Percentiles rank a stretch among this genome's conserved stretches.
Conservation (phyloP, 2,329 filamentous ascomycete genomes). For the Catunica adiposa region DNA sequence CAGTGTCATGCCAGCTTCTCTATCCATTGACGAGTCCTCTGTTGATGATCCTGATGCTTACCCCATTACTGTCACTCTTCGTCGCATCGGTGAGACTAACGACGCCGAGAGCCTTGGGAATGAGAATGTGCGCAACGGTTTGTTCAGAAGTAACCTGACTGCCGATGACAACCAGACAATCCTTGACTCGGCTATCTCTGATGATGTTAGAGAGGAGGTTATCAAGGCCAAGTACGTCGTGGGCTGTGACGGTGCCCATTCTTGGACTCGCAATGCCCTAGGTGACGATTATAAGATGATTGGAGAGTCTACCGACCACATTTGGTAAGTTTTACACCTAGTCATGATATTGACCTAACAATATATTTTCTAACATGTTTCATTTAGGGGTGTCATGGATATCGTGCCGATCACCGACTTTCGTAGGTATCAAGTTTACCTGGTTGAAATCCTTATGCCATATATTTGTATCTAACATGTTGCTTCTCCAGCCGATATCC, state of each 20-base stretch:
- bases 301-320: conserved; percentile 34
- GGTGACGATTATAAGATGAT: conserved; percentile 29
- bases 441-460: not conserved
- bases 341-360: not conserved
- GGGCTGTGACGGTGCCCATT: conserved; percentile 52
- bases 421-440: conserved; percentile 19
- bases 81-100: conserved; percentile 41
- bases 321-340: conserved; percentile 21
- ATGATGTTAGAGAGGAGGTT: conserved; percentile 17
- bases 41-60: conserved; percentile 36
- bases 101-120: conserved; percentile 28
- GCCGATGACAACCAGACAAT: conserved; percentile 41
- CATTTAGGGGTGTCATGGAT: conserved; percentile 24
- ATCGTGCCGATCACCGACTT: conserved; percentile 31
- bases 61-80: conserved; percentile 43
- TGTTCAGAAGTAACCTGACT: conserved; percentile 43
- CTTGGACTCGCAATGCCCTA: conserved; percentile 43
- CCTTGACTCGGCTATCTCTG: conserved; percentile 14
- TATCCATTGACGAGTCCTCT: conserved; percentile 36
- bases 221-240: conserved; percentile 40
- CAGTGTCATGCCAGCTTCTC: conserved; percentile 37
- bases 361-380: not conserved
- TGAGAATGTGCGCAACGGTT: conserved; percentile 25
- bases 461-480: not conserved
- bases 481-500: conserved; percentile 28